Evolutionary conservation across 2,329 filamentous ascomycete genomes (phyloP), one percentile per base, ranked within the genome.

Genomic region (Fusarium chaquense): DNA sequence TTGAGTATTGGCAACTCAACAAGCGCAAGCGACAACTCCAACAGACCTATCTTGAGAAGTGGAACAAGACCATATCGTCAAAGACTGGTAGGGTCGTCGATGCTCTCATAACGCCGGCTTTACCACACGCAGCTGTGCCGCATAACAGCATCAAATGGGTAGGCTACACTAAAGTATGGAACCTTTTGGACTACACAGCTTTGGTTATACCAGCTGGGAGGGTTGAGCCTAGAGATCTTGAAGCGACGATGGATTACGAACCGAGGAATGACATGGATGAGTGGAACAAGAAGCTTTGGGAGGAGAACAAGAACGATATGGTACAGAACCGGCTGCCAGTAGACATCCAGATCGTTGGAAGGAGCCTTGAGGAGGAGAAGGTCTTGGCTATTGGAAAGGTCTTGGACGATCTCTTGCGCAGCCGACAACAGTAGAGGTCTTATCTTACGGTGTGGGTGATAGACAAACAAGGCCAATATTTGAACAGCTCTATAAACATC

Each of bases 1-100:
- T 87, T 60, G 81, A 89, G 6, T 91, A 91, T 76, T 91, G 89
- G 89, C 88, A 90, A 69, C 81, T 91, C 9, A 91, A 90, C 77
- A 86, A 81, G 63, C 81, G 82, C 28, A 91, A 90, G 71, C 59
- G 81, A 28, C 79, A 78, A 1, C 49, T 76, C 0, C 75, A 77
- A 28, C 74, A 77, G 24, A 67, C 66, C 1, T 90, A 89, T 58
- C 80, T 90, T 2, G 83, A 88, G 50, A 86, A 88, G 60, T 91
- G 88, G 89, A 84, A 85, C 45, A 74, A 75, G 0, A 77, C 81
- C 1, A 78, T 72, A 18, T 85, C 83, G 4, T 73, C 79, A 0
- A 65, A 35, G 1, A 83, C 83, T 0, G 86, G 84, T 0, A 79
- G 78, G 7, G 68, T 73, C 0, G 84, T 88, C 0, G 89, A 91